phyloP scores from a whole-genome alignment of 1,284 basidiomycete species.

The Chiua sp. region DNA sequence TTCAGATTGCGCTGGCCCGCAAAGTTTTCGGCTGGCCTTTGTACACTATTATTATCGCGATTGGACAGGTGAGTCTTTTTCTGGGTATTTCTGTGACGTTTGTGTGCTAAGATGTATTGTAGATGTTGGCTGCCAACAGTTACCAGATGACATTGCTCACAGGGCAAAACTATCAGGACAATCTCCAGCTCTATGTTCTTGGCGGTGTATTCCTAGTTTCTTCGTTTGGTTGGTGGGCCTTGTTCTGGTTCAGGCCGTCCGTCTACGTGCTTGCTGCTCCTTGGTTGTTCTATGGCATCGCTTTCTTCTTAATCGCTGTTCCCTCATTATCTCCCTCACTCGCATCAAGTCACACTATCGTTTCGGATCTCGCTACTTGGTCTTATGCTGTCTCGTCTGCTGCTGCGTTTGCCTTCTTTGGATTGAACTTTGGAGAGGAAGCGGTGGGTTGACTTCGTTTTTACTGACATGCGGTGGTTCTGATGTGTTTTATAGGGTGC shows the following conservation, averaged over 20 bases:
- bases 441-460: conserved; percentile 56
- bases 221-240: conserved; percentile 87
- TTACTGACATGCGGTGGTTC: background rate
- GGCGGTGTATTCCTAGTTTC: conserved; percentile 86
- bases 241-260: conserved; percentile 89
- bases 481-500: conserved; percentile 62
- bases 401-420: conserved; percentile 91
- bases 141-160: conserved; percentile 92
- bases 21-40: conserved; percentile 86
- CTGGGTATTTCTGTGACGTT: background rate
- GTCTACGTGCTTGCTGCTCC: conserved; percentile 85
- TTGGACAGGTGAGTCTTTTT: conserved; percentile 68
- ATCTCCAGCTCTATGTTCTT: conserved; percentile 88
- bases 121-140: conserved; percentile 88
- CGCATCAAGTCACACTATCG: conserved; percentile 61
- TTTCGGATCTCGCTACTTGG: conserved; percentile 87
- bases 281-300: conserved; percentile 89
- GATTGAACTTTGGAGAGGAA: conserved; percentile 95
- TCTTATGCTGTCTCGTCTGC: conserved; percentile 88
- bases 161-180: conserved; percentile 82
- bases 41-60: conserved; percentile 86
- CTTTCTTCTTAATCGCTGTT: conserved; percentile 89
- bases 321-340: conserved; percentile 78
- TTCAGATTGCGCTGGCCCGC: conserved; percentile 83
- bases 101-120: conserved; percentile 10